phyloP scores from a whole-genome alignment of 306 rosid species.

The Lathyrus tuberosus region DNA sequence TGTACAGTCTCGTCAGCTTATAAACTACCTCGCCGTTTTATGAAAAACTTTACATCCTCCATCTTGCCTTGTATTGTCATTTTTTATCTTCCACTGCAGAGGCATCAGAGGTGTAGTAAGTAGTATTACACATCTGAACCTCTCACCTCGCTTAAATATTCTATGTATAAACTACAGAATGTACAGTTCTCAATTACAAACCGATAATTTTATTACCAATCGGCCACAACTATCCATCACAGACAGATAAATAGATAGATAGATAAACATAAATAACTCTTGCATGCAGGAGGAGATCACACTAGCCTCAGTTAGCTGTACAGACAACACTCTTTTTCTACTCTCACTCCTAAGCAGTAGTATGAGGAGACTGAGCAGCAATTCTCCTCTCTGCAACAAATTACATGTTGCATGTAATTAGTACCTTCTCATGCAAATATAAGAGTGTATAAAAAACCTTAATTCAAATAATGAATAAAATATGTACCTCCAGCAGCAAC shows the following conservation, averaged over 20 bases:
- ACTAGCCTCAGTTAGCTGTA: constrained; percentile 98
- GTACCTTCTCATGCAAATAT: neutral
- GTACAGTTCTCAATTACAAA: constrained; percentile 85
- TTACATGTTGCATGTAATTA: neutral
- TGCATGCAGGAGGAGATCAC: constrained; percentile 55
- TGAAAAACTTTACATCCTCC: constrained; percentile 67
- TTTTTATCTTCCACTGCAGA: constrained; percentile 56
- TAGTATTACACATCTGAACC: constrained; percentile 7
- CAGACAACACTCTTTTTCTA: constrained; percentile 54
- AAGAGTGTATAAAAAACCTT: neutral
- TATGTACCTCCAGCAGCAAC: constrained; percentile 94
- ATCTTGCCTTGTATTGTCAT: constrained; percentile 56
- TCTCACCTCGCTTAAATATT: constrained; percentile 19
- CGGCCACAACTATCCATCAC: constrained; percentile 21
- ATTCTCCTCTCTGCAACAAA: constrained; percentile 89
- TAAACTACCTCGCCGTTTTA: constrained; percentile 62
- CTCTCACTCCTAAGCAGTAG: constrained; percentile 60
- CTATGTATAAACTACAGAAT: constrained; percentile 86
- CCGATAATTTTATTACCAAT: constrained; percentile 67
- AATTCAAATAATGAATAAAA: neutral
- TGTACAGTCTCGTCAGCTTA: constrained; percentile 73
- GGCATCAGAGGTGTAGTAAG: constrained; percentile 9
- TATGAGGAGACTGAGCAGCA: constrained; percentile 86
- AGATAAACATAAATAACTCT: constrained; percentile 47
- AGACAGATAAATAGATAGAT: neutral